A percentile compares a stretch with the other conserved stretches of the same genome.
Conservation (phyloP, 192 early-diverging fungal genomes). For the Pilobolus umbonatus region DNA sequence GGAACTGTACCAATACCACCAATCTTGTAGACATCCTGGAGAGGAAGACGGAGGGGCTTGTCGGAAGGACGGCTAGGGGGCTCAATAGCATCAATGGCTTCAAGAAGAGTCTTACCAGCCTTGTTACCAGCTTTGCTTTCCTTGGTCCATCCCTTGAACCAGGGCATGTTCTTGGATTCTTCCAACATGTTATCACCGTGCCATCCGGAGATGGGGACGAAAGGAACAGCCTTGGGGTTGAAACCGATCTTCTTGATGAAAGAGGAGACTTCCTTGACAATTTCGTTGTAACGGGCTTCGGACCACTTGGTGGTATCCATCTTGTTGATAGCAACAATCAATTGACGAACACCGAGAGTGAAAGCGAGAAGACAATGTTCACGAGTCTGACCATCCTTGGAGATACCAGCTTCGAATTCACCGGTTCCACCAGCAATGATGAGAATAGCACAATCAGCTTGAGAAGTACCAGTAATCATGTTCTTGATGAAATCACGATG, state of each 20-base stretch:
- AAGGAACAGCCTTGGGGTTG: conserved; percentile 87
- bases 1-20: conserved; percentile 97
- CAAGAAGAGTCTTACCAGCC: conserved; percentile 82
- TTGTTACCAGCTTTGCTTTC: conserved; percentile 68
- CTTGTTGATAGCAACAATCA: conserved; percentile 99
- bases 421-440: conserved; percentile 90
- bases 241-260: conserved; percentile 98
- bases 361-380: conserved; percentile 97
- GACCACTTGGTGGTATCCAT: conserved; percentile 98
- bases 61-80: conserved; percentile 85
- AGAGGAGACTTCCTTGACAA: conserved; percentile 90
- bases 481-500: conserved; percentile 99
- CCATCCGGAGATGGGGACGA: conserved; percentile 98
- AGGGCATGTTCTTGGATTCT: conserved; percentile 87
- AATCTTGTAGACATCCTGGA: conserved; percentile 99
- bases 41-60: conserved; percentile 95
- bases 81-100: conserved; percentile 94
- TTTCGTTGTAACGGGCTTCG: conserved; percentile 93
- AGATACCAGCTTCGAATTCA: conserved; percentile 88
- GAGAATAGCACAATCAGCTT: conserved; percentile 96
- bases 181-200: conserved; percentile 98
- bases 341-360: conserved; percentile 98
- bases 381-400: conserved; percentile 99
- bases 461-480: conserved; percentile 99
- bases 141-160: conserved; percentile 98